Base-by-base conservation (phyloP, 2,329 filamentous ascomycete species). In the Scedosporium boydii region DNA sequence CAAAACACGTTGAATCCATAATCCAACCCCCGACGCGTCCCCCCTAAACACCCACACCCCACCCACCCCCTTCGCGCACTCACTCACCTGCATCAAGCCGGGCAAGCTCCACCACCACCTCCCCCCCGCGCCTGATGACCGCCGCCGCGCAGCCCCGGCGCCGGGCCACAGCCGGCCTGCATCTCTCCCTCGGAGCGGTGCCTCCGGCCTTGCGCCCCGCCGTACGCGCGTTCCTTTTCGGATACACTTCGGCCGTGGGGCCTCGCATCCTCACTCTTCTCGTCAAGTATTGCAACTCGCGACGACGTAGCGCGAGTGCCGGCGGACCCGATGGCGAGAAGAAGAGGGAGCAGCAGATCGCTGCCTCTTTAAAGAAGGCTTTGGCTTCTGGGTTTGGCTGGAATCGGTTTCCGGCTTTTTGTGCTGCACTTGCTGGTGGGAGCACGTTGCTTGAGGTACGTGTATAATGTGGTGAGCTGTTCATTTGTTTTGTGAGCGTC, bases 321-420 rank as follows among this genome's bases (percentile, higher is more conserved):
- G 69, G 23, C 69, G 67, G 56, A 41, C 51, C 16, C 27, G 46
- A 58, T 27, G 26, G 26, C 55, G 26, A 16, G n/a, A 38, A 56
- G 14, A 14, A 41, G 23, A 59, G 59, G 34, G 42, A 41, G 38
- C 60, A 26, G 16, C 60, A 26, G 16, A 6, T 65, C 10, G 57
- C 46, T 6, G 46, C 65, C n/a, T 51, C 55, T 4, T 18, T 64
- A 6, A 57, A 59, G 18, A 44, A 70, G 41, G 80, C 84, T 63
- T 69, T 87, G 41, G 73, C 72, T 48, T 77, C 77, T 6, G 83
- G 82, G 2, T 72, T 87, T 16, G 81, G 83, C 55, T 73, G 75
- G 62, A 79, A 80, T 64, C 77, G 84, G 7, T 87, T 87, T 68
- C 83, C 85, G 53, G 77, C 83, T 3, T 87, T 87, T 69, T 87